These are phyloP conservation scores for Salix koriyanagi DNA, from an alignment of 345 rosid species.

Conservation along the genomic window DNA sequence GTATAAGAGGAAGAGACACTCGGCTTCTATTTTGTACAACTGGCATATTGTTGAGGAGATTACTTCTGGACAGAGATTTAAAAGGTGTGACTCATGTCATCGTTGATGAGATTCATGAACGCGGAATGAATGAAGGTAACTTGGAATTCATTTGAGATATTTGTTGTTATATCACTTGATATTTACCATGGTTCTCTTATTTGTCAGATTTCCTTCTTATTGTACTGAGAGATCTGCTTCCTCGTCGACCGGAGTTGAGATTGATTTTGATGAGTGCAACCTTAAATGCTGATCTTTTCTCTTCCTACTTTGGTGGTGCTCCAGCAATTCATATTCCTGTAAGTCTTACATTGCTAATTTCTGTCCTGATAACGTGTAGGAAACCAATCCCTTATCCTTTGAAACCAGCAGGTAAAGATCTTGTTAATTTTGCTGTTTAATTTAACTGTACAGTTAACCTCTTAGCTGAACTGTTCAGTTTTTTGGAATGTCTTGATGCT, in stretches of 20 bases:
- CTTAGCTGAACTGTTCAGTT: too few species aligned
- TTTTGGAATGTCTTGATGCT: too few species aligned
- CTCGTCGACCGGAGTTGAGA: conserved; percentile 88
- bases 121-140: conserved; percentile 99
- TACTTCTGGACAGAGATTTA: conserved; percentile 82
- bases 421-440: too few species aligned
- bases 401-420: too few species aligned
- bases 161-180: conserved; percentile 13
- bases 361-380: background rate
- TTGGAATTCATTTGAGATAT: conserved; percentile 11
- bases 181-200: conserved; percentile 16
- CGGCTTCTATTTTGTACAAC: conserved; percentile 95
- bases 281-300: conserved; percentile 86
- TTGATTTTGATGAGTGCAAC: conserved; percentile 98
- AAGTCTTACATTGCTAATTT: conserved; percentile 30
- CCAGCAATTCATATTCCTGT: conserved; percentile 93
- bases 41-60: conserved; percentile 85
- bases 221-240: conserved; percentile 87
- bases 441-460: too few species aligned
- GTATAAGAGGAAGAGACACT: conserved; percentile 91
- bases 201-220: conserved; percentile 88
- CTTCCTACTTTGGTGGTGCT: conserved; percentile 85
- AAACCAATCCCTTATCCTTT: background rate
- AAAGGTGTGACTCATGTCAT: conserved; percentile 23
- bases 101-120: conserved; percentile 99